These are phyloP conservation scores for Coniochaeta sp. DNA, from an alignment of 2,329 filamentous ascomycete genomes.

Conservation along the genomic window DNA sequence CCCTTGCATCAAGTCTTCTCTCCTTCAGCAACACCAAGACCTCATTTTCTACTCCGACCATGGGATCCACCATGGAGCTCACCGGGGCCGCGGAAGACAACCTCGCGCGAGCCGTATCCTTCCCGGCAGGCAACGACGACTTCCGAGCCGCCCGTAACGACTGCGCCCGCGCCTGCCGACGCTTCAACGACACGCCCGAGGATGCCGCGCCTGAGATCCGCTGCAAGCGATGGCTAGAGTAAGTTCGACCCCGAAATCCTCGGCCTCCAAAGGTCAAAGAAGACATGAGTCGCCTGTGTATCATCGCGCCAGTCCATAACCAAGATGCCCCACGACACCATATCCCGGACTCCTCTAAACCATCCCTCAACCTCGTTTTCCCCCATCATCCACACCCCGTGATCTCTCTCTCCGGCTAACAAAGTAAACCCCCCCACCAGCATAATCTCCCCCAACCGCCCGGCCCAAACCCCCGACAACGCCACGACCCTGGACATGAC, in stretches of 20 bases:
- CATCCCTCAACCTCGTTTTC: no score
- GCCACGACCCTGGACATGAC: constrained; percentile 16
- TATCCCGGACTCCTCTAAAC: no score
- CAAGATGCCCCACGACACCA: no score
- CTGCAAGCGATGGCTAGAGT: constrained; percentile 18
- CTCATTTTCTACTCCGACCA: not conserved
- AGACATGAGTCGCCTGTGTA: no score
- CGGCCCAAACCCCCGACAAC: constrained; percentile 8
- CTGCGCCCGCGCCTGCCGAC: constrained; percentile 19
- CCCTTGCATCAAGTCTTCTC: no score
- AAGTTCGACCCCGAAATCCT: constrained; percentile 7
- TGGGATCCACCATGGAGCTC: constrained; percentile 11
- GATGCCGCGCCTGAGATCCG: constrained; percentile 17
- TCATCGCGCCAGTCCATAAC: no score
- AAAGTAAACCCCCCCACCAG: constrained; percentile 10
- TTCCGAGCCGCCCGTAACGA: constrained; percentile 19
- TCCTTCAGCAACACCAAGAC: not conserved
- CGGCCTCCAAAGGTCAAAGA: no score
- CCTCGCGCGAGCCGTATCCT: constrained; percentile 22
- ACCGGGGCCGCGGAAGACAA: constrained; percentile 56
- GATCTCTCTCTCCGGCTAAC: no score
- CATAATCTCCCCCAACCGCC: constrained; percentile 17
- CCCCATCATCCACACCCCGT: no score
- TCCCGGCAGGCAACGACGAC: constrained; percentile 20
- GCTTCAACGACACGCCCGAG: constrained; percentile 21